These are phyloP conservation scores for Nannizziopsis barbatae DNA, from an alignment of 2,329 filamentous ascomycete genomes.

Conservation along the genomic window DNA sequence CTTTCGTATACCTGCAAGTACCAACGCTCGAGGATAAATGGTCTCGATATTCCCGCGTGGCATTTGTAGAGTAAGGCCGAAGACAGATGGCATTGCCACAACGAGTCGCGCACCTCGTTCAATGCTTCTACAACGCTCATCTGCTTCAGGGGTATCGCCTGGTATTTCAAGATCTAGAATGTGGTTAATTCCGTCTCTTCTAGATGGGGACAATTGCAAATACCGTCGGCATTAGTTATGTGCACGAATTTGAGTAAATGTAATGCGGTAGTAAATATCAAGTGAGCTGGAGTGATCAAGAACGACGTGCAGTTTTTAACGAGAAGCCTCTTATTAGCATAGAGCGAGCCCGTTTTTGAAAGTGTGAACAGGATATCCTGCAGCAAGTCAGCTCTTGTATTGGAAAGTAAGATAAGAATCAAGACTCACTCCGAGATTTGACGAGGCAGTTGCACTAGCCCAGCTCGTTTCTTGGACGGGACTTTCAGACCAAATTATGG, in stretches of 20 bases:
- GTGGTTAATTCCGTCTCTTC: neutral
- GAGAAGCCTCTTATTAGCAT: conserved; percentile 61
- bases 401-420: neutral
- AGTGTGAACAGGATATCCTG: conserved; percentile 51
- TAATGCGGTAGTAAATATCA: conserved; percentile 85
- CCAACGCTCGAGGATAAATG: conserved; percentile 83
- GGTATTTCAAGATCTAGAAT: conserved; percentile 64
- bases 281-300: conserved; percentile 63
- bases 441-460: conserved; percentile 28
- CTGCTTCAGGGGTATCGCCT: conserved; percentile 75
- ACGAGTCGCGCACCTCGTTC: conserved; percentile 81
- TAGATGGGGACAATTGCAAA: conserved; percentile 14
- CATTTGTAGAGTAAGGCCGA: conserved; percentile 84
- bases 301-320: conserved; percentile 90
- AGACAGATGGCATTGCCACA: conserved; percentile 77
- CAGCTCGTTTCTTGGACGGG: conserved; percentile 30
- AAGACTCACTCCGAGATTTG: conserved; percentile 31
- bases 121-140: conserved; percentile 83
- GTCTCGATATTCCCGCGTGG: conserved; percentile 92
- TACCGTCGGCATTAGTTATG: conserved; percentile 55
- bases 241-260: conserved; percentile 94
- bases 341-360: conserved; percentile 64
- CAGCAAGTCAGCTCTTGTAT: conserved; percentile 14
- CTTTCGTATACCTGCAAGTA: conserved; percentile 75
- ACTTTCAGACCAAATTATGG: conserved; percentile 22